A percentile compares a stretch with the other conserved stretches of the same genome.
phyloP scores from a whole-genome alignment of 192 early-diverging fungal genomes.

The Coemansia umbellata region DNA sequence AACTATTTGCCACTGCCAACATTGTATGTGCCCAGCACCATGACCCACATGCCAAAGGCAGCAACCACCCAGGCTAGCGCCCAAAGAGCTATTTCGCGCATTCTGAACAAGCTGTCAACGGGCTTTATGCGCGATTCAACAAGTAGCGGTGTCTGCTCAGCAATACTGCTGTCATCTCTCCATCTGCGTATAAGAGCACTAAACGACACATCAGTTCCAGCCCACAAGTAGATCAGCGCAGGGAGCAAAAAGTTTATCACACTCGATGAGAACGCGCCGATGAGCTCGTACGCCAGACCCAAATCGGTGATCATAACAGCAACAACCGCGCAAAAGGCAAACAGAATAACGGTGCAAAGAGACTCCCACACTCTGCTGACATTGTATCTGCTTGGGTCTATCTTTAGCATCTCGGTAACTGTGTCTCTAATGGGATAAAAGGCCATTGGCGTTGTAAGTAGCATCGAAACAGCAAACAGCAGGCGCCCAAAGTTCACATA shows the following conservation, averaged over 20 bases:
- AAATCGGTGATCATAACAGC: conserved; percentile 23
- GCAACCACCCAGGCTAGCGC: conserved; percentile 21
- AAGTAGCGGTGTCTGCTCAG: background rate
- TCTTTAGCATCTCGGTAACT: conserved; percentile 30
- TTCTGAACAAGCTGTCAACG: background rate
- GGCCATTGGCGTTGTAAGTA: conserved; percentile 52
- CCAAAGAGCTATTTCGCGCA: conserved; percentile 13
- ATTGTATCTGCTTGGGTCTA: conserved; percentile 19
- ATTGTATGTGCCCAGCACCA: conserved; percentile 32
- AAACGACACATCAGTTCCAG: conserved; percentile 29
- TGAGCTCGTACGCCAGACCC: conserved; percentile 39
- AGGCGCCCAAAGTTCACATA: conserved; percentile 59
- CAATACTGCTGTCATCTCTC: background rate
- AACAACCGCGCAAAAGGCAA: conserved; percentile 10
- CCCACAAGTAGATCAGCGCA: conserved; percentile 27
- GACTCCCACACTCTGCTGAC: conserved; percentile 14
- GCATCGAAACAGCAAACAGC: conserved; percentile 54
- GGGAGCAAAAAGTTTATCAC: conserved; percentile 40
- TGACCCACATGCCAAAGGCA: conserved; percentile 36
- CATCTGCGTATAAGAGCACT: background rate
- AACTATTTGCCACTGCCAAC: conserved; percentile 5
- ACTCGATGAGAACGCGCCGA: conserved; percentile 30
- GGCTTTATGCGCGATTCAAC: background rate
- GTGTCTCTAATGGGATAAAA: conserved; percentile 46
- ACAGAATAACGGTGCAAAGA: conserved; percentile 18